These are phyloP conservation scores for Kokia cookei DNA, from an alignment of 441 rosid species.

Conservation along the genomic window DNA sequence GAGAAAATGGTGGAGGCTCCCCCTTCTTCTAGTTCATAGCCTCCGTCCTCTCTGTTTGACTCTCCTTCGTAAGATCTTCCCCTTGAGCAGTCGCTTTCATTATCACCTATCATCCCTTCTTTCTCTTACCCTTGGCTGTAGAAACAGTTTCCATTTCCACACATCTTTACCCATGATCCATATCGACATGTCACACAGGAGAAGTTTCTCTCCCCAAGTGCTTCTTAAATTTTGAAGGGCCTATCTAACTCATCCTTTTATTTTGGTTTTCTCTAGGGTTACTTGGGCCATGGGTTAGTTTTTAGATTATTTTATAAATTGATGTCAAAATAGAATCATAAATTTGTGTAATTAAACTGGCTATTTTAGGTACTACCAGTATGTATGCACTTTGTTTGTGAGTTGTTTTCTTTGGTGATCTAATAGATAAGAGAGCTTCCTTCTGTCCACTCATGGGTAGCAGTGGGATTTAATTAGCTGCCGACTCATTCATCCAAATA, in stretches of 20 bases:
- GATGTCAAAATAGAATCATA: neutral
- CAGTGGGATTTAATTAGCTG: conserved; percentile 75
- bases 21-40: neutral
- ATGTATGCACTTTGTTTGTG: neutral
- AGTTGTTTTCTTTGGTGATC: neutral
- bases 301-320: neutral
- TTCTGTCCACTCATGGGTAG: conserved; percentile 85
- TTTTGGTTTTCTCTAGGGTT: neutral
- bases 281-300: neutral
- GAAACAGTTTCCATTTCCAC: neutral
- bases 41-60: neutral
- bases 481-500: conserved; percentile 98
- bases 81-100: neutral
- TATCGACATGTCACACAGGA: neutral
- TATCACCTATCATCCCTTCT: neutral
- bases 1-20: neutral
- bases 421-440: conserved; percentile 59
- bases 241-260: neutral
- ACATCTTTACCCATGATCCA: neutral
- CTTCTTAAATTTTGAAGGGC: neutral
- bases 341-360: neutral
- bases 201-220: neutral
- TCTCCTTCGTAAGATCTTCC: neutral
- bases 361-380: neutral
- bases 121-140: neutral